These are phyloP conservation scores for Skeletonema menzelii DNA, from an alignment of 108 stramenopile genomes.

Conservation along the genomic window DNA sequence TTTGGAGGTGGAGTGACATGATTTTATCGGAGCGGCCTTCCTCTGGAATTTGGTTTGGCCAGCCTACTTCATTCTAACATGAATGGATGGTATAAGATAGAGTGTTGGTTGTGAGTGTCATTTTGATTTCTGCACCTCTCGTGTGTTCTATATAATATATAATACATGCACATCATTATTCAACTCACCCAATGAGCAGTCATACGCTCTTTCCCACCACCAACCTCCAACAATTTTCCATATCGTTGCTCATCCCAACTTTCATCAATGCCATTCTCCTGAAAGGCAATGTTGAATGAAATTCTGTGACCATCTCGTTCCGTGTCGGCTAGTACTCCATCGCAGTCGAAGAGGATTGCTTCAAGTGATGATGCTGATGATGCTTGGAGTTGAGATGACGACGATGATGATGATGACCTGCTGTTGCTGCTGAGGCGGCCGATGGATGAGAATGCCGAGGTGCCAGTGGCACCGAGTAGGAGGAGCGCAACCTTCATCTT, in stretches of 20 bases:
- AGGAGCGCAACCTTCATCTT: constrained; percentile 3
- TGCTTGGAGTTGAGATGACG: background rate
- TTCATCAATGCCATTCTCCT: constrained; percentile 66
- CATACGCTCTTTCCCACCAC: constrained; percentile 97
- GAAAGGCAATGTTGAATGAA: constrained; percentile 89
- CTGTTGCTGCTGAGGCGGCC: background rate
- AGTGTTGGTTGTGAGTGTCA: background rate
- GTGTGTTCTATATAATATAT: background rate
- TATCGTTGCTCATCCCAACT: constrained; percentile 88
- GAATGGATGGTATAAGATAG: too few species aligned
- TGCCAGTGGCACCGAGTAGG: background rate
- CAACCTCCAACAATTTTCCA: constrained; percentile 82
- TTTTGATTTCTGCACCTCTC: too few species aligned
- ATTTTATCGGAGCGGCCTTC: constrained; percentile 65
- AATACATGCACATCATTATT: too few species aligned
- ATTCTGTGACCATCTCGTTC: constrained; percentile 92
- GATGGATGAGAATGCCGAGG: constrained; percentile 1
- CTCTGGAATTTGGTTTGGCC: constrained; percentile 63
- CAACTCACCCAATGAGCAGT: constrained; percentile 80
- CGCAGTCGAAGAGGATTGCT: constrained; percentile 90
- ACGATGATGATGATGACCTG: background rate
- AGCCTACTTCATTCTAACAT: constrained; percentile 71
- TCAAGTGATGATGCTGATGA: constrained; percentile 34
- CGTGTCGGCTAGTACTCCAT: constrained; percentile 94
- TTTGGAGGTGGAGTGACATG: constrained; percentile 85